Percentiles rank a stretch among this genome's conserved stretches.
These are phyloP conservation scores for Blastomyces silverae DNA, from an alignment of 2,329 filamentous ascomycete species.

Conservation along the genomic window DNA sequence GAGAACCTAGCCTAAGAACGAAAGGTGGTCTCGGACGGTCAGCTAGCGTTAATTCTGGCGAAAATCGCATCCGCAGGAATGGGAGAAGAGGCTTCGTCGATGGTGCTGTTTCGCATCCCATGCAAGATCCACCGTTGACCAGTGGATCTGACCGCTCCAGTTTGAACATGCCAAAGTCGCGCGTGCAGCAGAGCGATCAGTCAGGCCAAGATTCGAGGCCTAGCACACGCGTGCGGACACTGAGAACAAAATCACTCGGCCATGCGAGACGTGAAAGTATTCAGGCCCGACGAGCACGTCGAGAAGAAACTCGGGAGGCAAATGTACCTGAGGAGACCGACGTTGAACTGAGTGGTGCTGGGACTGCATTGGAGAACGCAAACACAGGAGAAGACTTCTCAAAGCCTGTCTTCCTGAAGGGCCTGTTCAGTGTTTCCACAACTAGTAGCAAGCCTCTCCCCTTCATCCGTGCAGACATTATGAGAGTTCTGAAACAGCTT, in stretches of 20 bases:
- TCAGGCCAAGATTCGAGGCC: constrained; percentile 49
- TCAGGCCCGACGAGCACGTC: constrained; percentile 69
- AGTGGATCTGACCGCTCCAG: constrained; percentile 74
- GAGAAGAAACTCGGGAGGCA: constrained; percentile 64
- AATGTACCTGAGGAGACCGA: constrained; percentile 91
- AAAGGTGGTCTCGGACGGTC: constrained; percentile 72
- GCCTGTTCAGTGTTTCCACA: constrained; percentile 92
- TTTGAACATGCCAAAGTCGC: constrained; percentile 39
- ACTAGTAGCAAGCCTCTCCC: constrained; percentile 85
- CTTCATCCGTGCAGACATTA: constrained; percentile 82
- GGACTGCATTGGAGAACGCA: constrained; percentile 46
- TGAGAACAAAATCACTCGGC: constrained; percentile 77
- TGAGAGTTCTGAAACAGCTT: constrained; percentile 77
- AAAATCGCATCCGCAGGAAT: constrained; percentile 60
- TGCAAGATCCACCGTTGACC: constrained; percentile 62
- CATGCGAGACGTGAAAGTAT: constrained; percentile 89
- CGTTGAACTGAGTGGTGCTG: constrained; percentile 59
- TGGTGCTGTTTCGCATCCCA: constrained; percentile 44
- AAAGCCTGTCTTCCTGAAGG: constrained; percentile 93
- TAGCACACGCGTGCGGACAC: constrained; percentile 55
- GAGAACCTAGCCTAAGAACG: constrained; percentile 53
- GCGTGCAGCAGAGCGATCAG: constrained; percentile 38
- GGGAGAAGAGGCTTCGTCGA: constrained; percentile 51
- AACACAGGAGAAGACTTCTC: constrained; percentile 62
- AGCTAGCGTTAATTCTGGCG: constrained; percentile 84